A percentile compares a stretch with the other conserved stretches of the same genome.
Evolutionary conservation across 2,329 filamentous ascomycete genomes (phyloP).

Genomic region (Diaporthe sp.): DNA sequence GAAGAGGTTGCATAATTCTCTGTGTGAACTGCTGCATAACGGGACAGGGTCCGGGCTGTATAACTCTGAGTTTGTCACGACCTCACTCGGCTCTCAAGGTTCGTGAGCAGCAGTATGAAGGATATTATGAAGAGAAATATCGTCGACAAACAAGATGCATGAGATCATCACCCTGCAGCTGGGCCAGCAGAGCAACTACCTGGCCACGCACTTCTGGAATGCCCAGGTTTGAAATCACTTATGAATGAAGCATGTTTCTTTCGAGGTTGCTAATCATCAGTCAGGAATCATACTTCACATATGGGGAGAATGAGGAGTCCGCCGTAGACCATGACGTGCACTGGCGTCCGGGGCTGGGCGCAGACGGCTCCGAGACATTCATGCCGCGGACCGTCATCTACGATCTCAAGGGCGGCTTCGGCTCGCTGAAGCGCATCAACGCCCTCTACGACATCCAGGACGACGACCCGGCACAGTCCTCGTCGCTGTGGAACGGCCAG

Average conservation of each 20-base stretch:
- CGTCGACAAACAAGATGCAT: slow-evolving; percentile 76
- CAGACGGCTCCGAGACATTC: slow-evolving; percentile 90
- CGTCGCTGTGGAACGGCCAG: slow-evolving; percentile 64
- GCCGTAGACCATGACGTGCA: slow-evolving; percentile 87
- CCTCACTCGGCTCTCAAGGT: not conserved
- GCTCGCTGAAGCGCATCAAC: slow-evolving; percentile 87
- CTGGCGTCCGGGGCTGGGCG: slow-evolving; percentile 85
- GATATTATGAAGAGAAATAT: not conserved
- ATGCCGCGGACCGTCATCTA: slow-evolving; percentile 94
- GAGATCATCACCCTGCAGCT: slow-evolving; percentile 96
- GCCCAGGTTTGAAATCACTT: slow-evolving; percentile 71
- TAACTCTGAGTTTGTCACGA: slow-evolving; percentile 28
- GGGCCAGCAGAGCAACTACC: slow-evolving; percentile 91
- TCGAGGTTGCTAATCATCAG: not conserved
- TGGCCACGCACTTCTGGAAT: slow-evolving; percentile 98
- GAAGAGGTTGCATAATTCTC: slow-evolving; percentile 32
- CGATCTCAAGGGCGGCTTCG: slow-evolving; percentile 94
- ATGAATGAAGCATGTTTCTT: not conserved
- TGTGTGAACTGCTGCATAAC: slow-evolving; percentile 15
- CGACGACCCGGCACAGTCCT: slow-evolving; percentile 44
- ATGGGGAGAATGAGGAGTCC: slow-evolving; percentile 74
- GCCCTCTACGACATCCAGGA: slow-evolving; percentile 79
- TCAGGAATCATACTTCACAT: slow-evolving; percentile 98
- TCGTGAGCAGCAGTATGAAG: not conserved
- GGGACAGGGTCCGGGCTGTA: not conserved